phyloP scores from a whole-genome alignment of 176 grass and related monocot species.

The Zoysia pacifica region DNA sequence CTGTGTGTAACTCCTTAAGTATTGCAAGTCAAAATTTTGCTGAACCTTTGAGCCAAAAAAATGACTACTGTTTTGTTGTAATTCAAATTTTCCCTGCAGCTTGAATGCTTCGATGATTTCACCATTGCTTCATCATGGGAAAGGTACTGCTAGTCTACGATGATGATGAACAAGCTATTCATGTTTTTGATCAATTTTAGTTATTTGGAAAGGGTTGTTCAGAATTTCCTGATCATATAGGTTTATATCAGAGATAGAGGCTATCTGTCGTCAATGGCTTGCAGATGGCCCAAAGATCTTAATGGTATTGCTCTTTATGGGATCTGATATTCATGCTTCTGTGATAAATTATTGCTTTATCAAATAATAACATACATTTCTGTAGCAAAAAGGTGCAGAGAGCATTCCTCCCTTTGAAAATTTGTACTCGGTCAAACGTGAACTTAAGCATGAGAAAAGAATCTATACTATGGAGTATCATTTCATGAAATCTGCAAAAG shows the following conservation, averaged over 20 bases:
- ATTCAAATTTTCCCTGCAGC: slow-evolving; percentile 46
- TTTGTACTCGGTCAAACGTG: slow-evolving; percentile 72
- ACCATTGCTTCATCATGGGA: slow-evolving; percentile 97
- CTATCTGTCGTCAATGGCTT: slow-evolving; percentile 90
- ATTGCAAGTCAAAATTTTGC: neutral
- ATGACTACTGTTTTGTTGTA: slow-evolving; percentile 6
- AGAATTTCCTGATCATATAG: slow-evolving; percentile 48
- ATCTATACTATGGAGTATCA: slow-evolving; percentile 83
- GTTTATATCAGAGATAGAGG: slow-evolving; percentile 98
- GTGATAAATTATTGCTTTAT: slow-evolving; percentile 19
- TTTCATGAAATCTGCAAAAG: slow-evolving; percentile 72
- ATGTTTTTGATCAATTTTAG: neutral
- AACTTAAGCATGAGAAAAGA: slow-evolving; percentile 87
- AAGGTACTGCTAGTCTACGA: slow-evolving; percentile 50
- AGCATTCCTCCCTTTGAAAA: slow-evolving; percentile 55
- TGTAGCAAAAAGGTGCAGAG: slow-evolving; percentile 95
- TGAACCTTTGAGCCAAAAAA: neutral
- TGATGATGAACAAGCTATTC: slow-evolving; percentile 4
- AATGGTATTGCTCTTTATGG: slow-evolving; percentile 58
- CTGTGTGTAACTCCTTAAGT: slow-evolving; percentile 8
- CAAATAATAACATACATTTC: slow-evolving; percentile 38
- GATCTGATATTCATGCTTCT: neutral
- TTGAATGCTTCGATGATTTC: slow-evolving; percentile 88
- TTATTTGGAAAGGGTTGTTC: neutral
- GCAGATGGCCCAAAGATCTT: slow-evolving; percentile 82